Conservation (phyloP, 1,139 yeast genomes). For the Kodamaea sp. region DNA sequence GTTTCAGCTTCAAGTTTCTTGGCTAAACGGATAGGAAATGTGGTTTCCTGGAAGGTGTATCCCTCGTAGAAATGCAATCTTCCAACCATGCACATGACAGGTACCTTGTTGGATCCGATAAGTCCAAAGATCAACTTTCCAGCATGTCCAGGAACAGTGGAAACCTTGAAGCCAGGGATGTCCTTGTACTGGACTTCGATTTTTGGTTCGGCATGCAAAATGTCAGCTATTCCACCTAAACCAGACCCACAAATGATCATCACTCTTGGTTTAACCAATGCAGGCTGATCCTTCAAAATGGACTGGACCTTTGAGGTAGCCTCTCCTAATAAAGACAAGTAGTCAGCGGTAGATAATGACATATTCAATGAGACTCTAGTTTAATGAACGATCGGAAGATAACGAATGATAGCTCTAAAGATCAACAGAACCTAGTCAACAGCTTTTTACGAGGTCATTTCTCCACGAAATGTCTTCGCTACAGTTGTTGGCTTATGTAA, state of each 20-base stretch:
- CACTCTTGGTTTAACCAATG: slow-evolving; percentile 50
- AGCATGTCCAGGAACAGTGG: slow-evolving; percentile 90
- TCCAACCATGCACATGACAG: slow-evolving; percentile 93
- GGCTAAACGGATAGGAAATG: slow-evolving; percentile 83
- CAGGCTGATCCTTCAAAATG: slow-evolving; percentile 18
- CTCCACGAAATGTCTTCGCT: too few species aligned
- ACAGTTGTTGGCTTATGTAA: too few species aligned
- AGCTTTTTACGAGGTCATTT: too few species aligned
- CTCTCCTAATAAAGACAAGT: slow-evolving; percentile 20
- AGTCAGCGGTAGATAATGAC: slow-evolving; percentile 18
- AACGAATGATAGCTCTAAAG: too few species aligned
- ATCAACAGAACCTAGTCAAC: too few species aligned
- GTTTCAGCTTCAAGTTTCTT: slow-evolving; percentile 58
- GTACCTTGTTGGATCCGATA: slow-evolving; percentile 67
- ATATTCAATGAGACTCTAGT: too few species aligned
- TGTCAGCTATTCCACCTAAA: slow-evolving; percentile 77
- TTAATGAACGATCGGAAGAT: too few species aligned
- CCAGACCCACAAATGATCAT: slow-evolving; percentile 95
- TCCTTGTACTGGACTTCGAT: slow-evolving; percentile 60
- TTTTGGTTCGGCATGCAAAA: slow-evolving; percentile 41
- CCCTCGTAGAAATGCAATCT: slow-evolving; percentile 93
- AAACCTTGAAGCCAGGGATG: slow-evolving; percentile 78
- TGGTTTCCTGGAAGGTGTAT: slow-evolving; percentile 73
- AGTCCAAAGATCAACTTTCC: slow-evolving; percentile 81
- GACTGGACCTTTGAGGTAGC: slow-evolving; percentile 22